These are phyloP conservation scores for Hypoxylon sp. DNA, from an alignment of 2,329 filamentous ascomycete species.

Conservation along the genomic window DNA sequence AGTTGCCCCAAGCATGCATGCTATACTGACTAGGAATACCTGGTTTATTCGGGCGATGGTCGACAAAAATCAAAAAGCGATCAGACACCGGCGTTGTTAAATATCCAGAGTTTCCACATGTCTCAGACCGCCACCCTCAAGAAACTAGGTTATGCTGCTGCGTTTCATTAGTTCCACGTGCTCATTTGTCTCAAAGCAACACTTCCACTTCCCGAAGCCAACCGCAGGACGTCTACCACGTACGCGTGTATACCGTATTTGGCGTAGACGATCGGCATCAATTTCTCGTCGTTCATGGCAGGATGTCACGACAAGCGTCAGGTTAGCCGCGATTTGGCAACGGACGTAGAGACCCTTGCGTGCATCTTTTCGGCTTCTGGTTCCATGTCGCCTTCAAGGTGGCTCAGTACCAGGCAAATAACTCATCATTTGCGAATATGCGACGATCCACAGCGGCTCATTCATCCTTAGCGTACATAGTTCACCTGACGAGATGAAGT, in stretches of 20 bases:
- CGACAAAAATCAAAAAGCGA: not conserved
- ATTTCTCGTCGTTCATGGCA: conserved; percentile 18
- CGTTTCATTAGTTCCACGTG: conserved; percentile 25
- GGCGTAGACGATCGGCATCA: conserved; percentile 12
- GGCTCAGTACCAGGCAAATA: not conserved
- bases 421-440: conserved; percentile 1
- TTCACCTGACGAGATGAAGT: not conserved
- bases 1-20: conserved; percentile 31
- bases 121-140: conserved; percentile 19
- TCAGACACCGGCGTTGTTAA: not conserved
- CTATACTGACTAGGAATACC: conserved; percentile 10
- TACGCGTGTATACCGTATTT: conserved; percentile 19
- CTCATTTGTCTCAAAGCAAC: conserved; percentile 21
- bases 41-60: conserved; percentile 3
- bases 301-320: conserved; percentile 5
- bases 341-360: conserved; percentile 22
- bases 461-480: not conserved
- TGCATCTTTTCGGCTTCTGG: conserved; percentile 10
- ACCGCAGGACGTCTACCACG: conserved; percentile 15
- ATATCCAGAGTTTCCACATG: conserved; percentile 11
- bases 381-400: not conserved
- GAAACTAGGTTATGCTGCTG: conserved; percentile 28
- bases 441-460: not conserved
- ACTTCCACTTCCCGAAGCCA: conserved; percentile 25
- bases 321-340: conserved; percentile 6